Evolutionary conservation across 345 rosid genomes (phyloP), one percentile per base, ranked within the genome.

Genomic region (Euphorbia pulcherrima): DNA sequence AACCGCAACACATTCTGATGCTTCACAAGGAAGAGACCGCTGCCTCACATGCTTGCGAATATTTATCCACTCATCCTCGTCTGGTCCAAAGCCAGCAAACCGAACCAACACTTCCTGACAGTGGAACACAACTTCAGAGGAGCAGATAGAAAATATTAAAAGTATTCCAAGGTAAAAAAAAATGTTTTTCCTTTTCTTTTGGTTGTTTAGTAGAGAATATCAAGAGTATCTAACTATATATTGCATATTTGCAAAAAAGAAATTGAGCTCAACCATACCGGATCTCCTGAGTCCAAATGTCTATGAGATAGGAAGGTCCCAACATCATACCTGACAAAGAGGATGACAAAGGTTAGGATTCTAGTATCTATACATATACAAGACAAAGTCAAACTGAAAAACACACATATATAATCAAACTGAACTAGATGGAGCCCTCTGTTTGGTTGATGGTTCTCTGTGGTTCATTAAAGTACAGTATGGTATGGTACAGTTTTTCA

Each of bases 1-100:
- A 77, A 95, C 97, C n/a, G 88, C 97, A 78, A 90, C 97, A 74
- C 99, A 95, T 78, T 95, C 99, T 5, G 97, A 84, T 74, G 97
- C 90, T 87, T 95, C 99, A 71, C 98, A 95, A 13, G 99, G 98
- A 72, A 90, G 98, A 68, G 99, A 92, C 5, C 99, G 89, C 75
- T 87, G 97, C 74, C 99, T 84, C 61, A 92, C 83, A 72, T 85
- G 82, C 78, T 80, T 87, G 73, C 89, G 82, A 58, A 95, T 80
- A 64, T 95, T 88, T 62, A 90, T 68, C 99, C 99, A 95, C 85
- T 95, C 99, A 77, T 90, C 99, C 78, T 95, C 98, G 58, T 88
- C 97, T 39, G 86, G 87, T 79, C 96, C 99, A 50, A 92, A 95
- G 60, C 99, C 99, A 47, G 96, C 82, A 86, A 95, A 92, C 23